Conservation (phyloP, 2,329 filamentous ascomycete species). For the Cladorrhinum sp. region DNA sequence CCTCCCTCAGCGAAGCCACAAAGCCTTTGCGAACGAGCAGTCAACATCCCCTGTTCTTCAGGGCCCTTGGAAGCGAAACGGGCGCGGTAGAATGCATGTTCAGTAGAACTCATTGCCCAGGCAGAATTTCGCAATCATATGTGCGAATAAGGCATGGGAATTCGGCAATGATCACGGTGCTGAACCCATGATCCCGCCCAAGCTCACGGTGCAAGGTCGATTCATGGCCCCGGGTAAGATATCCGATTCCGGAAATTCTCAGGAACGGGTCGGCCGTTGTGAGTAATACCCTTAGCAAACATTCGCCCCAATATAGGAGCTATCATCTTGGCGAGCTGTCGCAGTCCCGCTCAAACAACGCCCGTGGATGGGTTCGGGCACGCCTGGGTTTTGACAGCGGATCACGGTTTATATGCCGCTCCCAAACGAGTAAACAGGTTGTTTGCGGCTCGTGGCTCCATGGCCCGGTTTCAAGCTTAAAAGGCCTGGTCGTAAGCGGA, state of each 20-base stretch:
- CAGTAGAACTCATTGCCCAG: no score
- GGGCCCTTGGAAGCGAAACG: not conserved
- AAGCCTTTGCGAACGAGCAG: not conserved
- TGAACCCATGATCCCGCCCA: not conserved
- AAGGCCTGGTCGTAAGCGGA: not conserved
- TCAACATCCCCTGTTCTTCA: not conserved
- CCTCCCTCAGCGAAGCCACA: not conserved
- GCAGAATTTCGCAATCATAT: not conserved
- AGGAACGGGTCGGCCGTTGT: not conserved
- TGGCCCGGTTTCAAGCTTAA: conserved; percentile 1
- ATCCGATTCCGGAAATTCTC: not conserved
- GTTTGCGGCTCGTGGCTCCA: not conserved
- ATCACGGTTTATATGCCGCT: not conserved
- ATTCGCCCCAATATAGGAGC: not conserved
- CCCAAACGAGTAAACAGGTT: not conserved
- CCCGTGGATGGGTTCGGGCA: not conserved
- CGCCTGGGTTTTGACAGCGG: not conserved
- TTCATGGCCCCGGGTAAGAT: not conserved
- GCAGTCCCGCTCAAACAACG: not conserved
- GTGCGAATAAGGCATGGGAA: not conserved
- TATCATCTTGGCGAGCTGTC: not conserved
- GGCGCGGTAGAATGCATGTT: not conserved
- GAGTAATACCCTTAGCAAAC: not conserved
- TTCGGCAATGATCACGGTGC: not conserved
- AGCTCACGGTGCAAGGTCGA: not conserved